phyloP scores from a whole-genome alignment of 768 basidiomycete genomes.

The Leccinum uliginosum region DNA sequence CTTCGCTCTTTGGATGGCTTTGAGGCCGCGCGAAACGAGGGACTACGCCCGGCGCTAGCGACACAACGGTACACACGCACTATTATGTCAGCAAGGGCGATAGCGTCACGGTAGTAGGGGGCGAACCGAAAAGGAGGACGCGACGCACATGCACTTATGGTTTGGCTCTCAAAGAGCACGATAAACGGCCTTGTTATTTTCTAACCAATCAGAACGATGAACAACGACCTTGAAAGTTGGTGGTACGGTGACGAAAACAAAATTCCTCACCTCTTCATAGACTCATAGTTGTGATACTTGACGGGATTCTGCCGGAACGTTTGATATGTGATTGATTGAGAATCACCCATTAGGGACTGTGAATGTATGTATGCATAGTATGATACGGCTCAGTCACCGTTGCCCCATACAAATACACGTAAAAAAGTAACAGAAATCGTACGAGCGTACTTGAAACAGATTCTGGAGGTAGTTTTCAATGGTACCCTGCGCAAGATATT shows the following conservation, averaged over 20 bases:
- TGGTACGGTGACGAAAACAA: slow-evolving; percentile 3
- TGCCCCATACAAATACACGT: too few relatives aligned
- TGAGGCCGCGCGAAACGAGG: slow-evolving; percentile 82
- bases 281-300: slow-evolving; percentile 94
- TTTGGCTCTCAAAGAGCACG: slow-evolving; percentile 56
- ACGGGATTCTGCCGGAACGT: slow-evolving; percentile 97
- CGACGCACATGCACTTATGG: slow-evolving; percentile 52
- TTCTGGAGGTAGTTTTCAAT: slow-evolving; percentile 85
- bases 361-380: not conserved
- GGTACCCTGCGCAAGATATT: slow-evolving; percentile 92
- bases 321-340: slow-evolving; percentile 93
- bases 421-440: too few relatives aligned
- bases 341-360: slow-evolving; percentile 95
- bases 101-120: too few relatives aligned
- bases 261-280: slow-evolving; percentile 76
- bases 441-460: slow-evolving; percentile 69
- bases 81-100: slow-evolving; percentile 11
- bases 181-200: slow-evolving; percentile 61
- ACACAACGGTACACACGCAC: slow-evolving; percentile 63
- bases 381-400: too few relatives aligned
- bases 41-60: slow-evolving; percentile 93
- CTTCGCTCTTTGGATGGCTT: slow-evolving; percentile 64
- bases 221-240: not conserved
- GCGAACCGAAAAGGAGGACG: slow-evolving; percentile 24
- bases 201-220: not conserved